phyloP scores from a whole-genome alignment of 306 rosid species.

The Vigna reflexopilosa region DNA sequence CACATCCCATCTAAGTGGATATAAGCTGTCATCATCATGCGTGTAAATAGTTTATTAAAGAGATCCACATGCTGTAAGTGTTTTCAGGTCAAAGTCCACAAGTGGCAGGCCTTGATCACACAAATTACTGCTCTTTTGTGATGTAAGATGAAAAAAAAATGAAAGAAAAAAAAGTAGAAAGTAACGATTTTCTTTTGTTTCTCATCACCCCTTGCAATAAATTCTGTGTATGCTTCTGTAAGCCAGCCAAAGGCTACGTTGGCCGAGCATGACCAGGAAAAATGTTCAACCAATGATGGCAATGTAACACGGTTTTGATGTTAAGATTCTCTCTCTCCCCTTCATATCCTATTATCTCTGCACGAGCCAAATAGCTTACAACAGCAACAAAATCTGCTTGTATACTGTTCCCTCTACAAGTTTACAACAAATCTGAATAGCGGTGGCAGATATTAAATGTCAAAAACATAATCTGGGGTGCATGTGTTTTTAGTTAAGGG shows the following conservation, averaged over 20 bases:
- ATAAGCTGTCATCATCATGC: slow-evolving; percentile 60
- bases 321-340: slow-evolving; percentile 17
- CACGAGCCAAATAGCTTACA: neutral
- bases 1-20: slow-evolving; percentile 65
- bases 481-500: slow-evolving; percentile 5
- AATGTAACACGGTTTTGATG: slow-evolving; percentile 40
- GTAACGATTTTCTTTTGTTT: slow-evolving; percentile 48
- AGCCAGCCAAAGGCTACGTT: slow-evolving; percentile 27
- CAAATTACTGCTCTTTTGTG: slow-evolving; percentile 78
- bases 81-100: slow-evolving; percentile 85
- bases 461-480: neutral
- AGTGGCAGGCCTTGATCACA: slow-evolving; percentile 83
- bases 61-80: slow-evolving; percentile 58
- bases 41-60: slow-evolving; percentile 86
- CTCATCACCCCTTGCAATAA: slow-evolving; percentile 31
- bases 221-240: slow-evolving; percentile 40
- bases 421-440: no score
- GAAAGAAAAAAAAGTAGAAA: slow-evolving; percentile 30
- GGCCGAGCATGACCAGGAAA: slow-evolving; percentile 34
- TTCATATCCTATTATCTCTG: slow-evolving; percentile 2
- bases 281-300: slow-evolving; percentile 33
- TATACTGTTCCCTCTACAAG: no score
- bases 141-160: slow-evolving; percentile 53
- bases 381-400: neutral
- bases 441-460: slow-evolving; percentile 8